A percentile compares a stretch with the other conserved stretches of the same genome.
These are phyloP conservation scores for Tricholoma flavovirens DNA, from an alignment of 768 basidiomycete species.

Conservation along the genomic window DNA sequence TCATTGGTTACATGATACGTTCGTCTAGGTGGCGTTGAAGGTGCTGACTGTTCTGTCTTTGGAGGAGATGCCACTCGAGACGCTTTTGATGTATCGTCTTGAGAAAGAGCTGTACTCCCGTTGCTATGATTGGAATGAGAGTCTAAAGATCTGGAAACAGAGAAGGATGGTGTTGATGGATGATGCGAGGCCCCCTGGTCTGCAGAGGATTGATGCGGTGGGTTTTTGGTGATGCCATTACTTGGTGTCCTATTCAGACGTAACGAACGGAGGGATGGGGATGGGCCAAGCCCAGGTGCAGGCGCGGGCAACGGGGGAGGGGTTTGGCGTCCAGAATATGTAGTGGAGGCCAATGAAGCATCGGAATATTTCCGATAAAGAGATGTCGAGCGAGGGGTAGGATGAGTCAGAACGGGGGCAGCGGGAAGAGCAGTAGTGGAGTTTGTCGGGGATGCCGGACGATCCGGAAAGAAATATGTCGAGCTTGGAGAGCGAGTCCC, in stretches of 20 bases:
- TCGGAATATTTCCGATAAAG: conserved; percentile 29
- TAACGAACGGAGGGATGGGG: conserved; percentile 16
- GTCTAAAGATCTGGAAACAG: conserved; percentile 18
- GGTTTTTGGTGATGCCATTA: background rate
- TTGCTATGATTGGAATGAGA: conserved; percentile 13
- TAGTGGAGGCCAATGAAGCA: conserved; percentile 18
- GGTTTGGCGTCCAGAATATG: conserved; percentile 1
- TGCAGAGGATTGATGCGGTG: conserved; percentile 5
- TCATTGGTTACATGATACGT: conserved; percentile 39
- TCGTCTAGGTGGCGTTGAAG: conserved; percentile 30
- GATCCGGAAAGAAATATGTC: conserved; percentile 29
- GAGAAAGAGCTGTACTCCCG: conserved; percentile 6
- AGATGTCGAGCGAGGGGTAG: conserved; percentile 31
- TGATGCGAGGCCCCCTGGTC: conserved; percentile 6
- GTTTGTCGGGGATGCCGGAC: conserved; percentile 30
- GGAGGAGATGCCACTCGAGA: conserved; percentile 1
- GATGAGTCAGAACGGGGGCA: conserved; percentile 21
- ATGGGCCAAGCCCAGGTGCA: conserved; percentile 9
- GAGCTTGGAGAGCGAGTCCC: conserved; percentile 30
- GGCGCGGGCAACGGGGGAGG: conserved; percentile 4
- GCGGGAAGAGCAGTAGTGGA: conserved; percentile 9
- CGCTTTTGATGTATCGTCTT: conserved; percentile 3
- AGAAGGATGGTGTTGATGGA: conserved; percentile 16
- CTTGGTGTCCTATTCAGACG: conserved; percentile 10
- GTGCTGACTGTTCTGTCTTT: background rate